Percentiles rank a stretch among this genome's conserved stretches.
Evolutionary conservation across 2,329 filamentous ascomycete species (phyloP).

Genomic region (Thielaviopsis musarum): DNA sequence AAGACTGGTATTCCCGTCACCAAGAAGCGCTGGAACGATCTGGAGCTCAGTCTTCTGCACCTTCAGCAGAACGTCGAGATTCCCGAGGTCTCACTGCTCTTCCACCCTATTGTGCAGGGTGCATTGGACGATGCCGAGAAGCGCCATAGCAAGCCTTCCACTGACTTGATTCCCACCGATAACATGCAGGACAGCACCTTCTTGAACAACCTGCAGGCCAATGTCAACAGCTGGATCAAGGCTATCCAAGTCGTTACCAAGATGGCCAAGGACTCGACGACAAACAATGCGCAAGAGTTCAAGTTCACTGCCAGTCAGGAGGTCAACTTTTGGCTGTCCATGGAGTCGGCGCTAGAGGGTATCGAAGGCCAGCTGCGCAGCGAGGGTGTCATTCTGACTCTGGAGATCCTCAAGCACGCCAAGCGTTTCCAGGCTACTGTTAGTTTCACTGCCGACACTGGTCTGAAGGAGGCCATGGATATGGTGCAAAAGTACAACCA

Average conservation of each 20-base stretch:
- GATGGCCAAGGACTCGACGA: constrained; percentile 66
- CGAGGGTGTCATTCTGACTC: constrained; percentile 74
- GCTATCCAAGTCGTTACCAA: constrained; percentile 95
- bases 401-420: constrained; percentile 89
- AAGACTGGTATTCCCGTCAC: constrained; percentile 94
- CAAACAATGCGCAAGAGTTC: constrained; percentile 36
- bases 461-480: constrained; percentile 87
- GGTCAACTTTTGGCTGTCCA: constrained; percentile 97
- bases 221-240: constrained; percentile 96
- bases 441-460: constrained; percentile 91
- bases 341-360: constrained; percentile 83
- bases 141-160: constrained; percentile 49
- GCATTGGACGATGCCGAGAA: constrained; percentile 64
- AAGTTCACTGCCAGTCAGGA: constrained; percentile 72
- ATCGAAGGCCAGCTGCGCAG: constrained; percentile 81
- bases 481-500: constrained; percentile 98
- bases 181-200: constrained; percentile 82
- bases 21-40: constrained; percentile 89
- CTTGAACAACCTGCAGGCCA: constrained; percentile 82
- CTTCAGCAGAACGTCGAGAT: constrained; percentile 98
- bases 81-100: constrained; percentile 70
- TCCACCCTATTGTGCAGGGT: constrained; percentile 75
- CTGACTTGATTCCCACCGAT: constrained; percentile 58
- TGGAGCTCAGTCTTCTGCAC: constrained; percentile 79
- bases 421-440: constrained; percentile 97